phyloP scores from a whole-genome alignment of 441 rosid genomes.

The Aquilaria agallochum region DNA sequence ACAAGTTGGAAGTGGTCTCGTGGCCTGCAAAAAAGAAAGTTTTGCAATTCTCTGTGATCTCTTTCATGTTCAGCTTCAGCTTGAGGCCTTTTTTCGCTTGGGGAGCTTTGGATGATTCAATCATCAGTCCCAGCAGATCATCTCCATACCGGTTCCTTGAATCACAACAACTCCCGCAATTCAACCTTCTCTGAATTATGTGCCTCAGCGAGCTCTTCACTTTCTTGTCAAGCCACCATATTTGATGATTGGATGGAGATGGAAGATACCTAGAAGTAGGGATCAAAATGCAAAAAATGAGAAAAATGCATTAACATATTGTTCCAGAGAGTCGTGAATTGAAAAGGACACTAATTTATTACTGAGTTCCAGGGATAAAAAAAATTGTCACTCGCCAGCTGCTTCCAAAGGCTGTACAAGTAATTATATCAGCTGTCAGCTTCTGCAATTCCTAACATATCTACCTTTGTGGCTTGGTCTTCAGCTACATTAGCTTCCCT shows the following conservation, averaged over 20 bases:
- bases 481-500: slow-evolving; percentile 6
- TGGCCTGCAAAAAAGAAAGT: slow-evolving; percentile 55
- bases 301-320: no score
- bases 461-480: slow-evolving; percentile 11
- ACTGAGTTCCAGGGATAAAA: slow-evolving; percentile 52
- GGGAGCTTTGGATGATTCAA: slow-evolving; percentile 19
- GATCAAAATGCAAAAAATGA: not conserved
- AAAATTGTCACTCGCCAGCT: slow-evolving; percentile 20
- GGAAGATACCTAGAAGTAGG: slow-evolving; percentile 39
- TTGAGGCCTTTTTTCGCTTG: slow-evolving; percentile 8
- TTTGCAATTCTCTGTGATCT: slow-evolving; percentile 61
- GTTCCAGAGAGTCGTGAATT: no score
- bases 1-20: slow-evolving; percentile 41
- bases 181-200: slow-evolving; percentile 27
- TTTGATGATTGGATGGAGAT: slow-evolving; percentile 30
- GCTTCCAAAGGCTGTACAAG: slow-evolving; percentile 51
- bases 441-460: slow-evolving; percentile 22
- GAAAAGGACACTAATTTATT: slow-evolving; percentile 1
- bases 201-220: slow-evolving; percentile 24
- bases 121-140: slow-evolving; percentile 49
- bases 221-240: slow-evolving; percentile 47
- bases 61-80: slow-evolving; percentile 33
- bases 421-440: slow-evolving; percentile 37
- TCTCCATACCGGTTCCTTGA: slow-evolving; percentile 26
- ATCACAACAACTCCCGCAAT: not conserved